Evolutionary conservation across 192 early-diverging fungal species (phyloP).

Genomic region (Phycomyces blakesleeanus): DNA sequence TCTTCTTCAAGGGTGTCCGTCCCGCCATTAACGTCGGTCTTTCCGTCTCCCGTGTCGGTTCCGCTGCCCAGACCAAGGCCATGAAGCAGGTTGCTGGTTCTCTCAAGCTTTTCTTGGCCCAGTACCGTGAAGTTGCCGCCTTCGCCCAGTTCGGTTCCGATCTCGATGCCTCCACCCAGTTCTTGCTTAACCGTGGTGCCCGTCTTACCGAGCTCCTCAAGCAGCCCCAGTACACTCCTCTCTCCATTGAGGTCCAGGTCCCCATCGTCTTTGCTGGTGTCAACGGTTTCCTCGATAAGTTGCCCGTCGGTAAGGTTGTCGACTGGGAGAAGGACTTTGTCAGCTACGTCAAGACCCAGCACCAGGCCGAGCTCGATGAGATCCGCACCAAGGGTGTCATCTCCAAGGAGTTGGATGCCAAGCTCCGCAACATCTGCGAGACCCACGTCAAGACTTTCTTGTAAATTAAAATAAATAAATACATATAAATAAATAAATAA

Average conservation of each 20-base stretch:
- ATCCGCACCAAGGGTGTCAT: conserved; percentile 89
- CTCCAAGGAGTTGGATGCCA: conserved; percentile 81
- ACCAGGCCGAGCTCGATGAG: conserved; percentile 78
- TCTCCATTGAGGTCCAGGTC: conserved; percentile 96
- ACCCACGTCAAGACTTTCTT: conserved; percentile 78
- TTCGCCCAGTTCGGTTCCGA: conserved; percentile 99
- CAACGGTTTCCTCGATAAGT: conserved; percentile 98
- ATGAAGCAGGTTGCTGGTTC: conserved; percentile 99
- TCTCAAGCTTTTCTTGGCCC: conserved; percentile 98
- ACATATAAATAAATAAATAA: conserved; percentile 7
- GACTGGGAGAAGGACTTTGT: conserved; percentile 89
- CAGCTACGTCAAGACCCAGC: conserved; percentile 82
- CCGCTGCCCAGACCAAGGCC: conserved; percentile 99
- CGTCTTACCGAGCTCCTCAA: conserved; percentile 98
- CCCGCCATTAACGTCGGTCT: conserved; percentile 99
- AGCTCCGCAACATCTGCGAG: conserved; percentile 83
- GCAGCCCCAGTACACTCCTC: conserved; percentile 97
- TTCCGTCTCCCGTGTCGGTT: conserved; percentile 99
- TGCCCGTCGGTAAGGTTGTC: conserved; percentile 86
- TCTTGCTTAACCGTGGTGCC: conserved; percentile 98
- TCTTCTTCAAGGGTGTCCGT: conserved; percentile 99
- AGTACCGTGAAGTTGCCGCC: conserved; percentile 99
- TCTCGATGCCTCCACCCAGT: conserved; percentile 99
- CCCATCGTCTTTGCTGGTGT: conserved; percentile 98
- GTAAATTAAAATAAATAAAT: conserved; percentile 32